Conservation (phyloP, 2,329 filamentous ascomycete species). For the Fusarium fujikuroi region DNA sequence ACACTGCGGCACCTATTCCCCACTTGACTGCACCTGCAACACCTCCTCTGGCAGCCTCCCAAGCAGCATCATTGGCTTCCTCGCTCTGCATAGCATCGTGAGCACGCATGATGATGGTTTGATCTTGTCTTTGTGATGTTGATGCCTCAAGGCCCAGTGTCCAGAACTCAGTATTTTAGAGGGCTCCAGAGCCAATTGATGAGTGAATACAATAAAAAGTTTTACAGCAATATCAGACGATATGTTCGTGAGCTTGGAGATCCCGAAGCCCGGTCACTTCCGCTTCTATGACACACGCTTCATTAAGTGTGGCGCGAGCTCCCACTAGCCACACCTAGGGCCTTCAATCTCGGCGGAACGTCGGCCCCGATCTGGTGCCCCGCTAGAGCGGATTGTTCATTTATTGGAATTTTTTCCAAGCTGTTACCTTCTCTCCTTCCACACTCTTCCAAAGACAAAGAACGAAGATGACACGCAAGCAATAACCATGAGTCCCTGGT, state of each 20-base stretch:
- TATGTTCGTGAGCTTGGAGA: constrained; percentile 20
- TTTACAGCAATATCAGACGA: constrained; percentile 24
- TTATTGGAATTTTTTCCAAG: constrained; percentile 41
- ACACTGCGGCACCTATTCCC: constrained; percentile 72
- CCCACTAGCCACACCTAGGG: constrained; percentile 16
- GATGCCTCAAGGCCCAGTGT: background rate
- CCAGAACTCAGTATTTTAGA: background rate
- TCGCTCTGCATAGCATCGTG: constrained; percentile 68
- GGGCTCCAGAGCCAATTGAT: background rate
- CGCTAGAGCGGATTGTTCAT: constrained; percentile 41
- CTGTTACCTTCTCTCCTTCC: constrained; percentile 26
- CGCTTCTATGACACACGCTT: constrained; percentile 35
- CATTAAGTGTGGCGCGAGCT: constrained; percentile 20
- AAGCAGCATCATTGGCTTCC: constrained; percentile 76
- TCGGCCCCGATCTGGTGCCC: constrained; percentile 32
- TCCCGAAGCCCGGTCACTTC: constrained; percentile 27
- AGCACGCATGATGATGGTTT: constrained; percentile 35
- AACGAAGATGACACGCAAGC: constrained; percentile 51
- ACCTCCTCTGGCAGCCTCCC: constrained; percentile 76
- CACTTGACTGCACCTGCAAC: constrained; percentile 75
- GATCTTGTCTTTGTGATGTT: background rate
- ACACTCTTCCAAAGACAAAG: constrained; percentile 38
- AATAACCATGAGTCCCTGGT: constrained; percentile 48
- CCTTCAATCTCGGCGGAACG: constrained; percentile 16
- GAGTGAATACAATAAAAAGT: background rate